These are phyloP conservation scores for Cairneyella variabilis DNA, from an alignment of 495 filamentous ascomycete species.

Conservation along the genomic window DNA sequence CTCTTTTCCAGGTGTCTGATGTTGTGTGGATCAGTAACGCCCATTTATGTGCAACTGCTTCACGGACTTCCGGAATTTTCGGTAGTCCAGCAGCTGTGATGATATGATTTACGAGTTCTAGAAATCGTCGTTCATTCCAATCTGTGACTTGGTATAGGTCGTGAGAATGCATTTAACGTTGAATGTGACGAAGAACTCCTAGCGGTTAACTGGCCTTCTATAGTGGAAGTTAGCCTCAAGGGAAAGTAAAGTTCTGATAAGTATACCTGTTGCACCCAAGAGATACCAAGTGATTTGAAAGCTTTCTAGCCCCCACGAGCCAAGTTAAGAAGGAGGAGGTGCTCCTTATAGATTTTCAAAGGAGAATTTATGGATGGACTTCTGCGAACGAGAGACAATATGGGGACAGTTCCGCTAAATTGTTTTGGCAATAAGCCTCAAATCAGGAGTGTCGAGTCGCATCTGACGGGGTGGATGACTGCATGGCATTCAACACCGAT, in stretches of 20 bases:
- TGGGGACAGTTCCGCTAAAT: not conserved
- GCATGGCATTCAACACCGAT: no score
- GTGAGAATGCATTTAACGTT: not conserved
- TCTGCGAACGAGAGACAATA: not conserved
- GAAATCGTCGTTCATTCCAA: not conserved
- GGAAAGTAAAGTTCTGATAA: not conserved
- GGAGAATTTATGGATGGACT: no score
- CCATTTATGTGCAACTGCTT: not conserved
- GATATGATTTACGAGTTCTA: not conserved
- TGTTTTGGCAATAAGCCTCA: not conserved
- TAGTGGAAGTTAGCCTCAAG: not conserved
- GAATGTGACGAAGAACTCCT: not conserved
- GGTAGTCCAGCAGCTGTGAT: not conserved
- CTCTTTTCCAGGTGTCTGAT: not conserved
- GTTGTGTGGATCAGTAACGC: not conserved
- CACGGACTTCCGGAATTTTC: not conserved
- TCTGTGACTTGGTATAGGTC: not conserved
- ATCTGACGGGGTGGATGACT: not conserved
- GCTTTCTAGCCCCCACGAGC: not conserved
- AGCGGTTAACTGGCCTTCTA: not conserved
- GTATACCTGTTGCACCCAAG: not conserved
- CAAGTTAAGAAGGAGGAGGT: not conserved
- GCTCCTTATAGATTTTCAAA: not conserved
- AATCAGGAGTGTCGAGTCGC: not conserved
- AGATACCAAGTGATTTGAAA: not conserved